phyloP scores from a whole-genome alignment of 495 filamentous ascomycete species.

The Neurospora intermedia region DNA sequence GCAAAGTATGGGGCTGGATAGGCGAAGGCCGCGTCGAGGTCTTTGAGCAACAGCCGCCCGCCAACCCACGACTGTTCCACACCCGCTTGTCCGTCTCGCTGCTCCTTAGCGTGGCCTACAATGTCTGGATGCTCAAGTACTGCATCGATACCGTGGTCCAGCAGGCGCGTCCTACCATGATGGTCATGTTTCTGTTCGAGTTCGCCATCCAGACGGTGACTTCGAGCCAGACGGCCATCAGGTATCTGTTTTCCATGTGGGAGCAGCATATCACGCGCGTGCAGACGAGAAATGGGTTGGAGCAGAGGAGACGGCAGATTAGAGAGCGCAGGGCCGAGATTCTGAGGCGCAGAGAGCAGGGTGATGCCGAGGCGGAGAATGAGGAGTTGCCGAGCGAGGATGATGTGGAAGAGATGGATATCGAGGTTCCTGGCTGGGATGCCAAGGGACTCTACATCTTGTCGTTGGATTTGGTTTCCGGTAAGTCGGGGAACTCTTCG shows the following conservation, averaged over 20 bases:
- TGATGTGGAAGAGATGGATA: conserved; percentile 82
- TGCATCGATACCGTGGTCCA: conserved; percentile 71
- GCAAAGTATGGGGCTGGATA: conserved; percentile 98
- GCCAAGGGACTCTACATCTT: conserved; percentile 91
- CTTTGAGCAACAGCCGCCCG: conserved; percentile 87
- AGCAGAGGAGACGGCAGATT: conserved; percentile 47
- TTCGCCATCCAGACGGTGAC: conserved; percentile 77
- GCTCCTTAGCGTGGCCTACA: conserved; percentile 62
- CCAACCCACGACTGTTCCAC: conserved; percentile 86
- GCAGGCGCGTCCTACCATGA: conserved; percentile 87
- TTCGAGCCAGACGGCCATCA: conserved; percentile 64
- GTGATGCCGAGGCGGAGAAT: conserved; percentile 28
- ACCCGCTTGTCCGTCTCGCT: conserved; percentile 69
- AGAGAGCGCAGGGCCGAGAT: conserved; percentile 52
- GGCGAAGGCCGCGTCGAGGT: conserved; percentile 89
- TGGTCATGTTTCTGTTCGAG: conserved; percentile 99
- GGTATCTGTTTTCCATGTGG: conserved; percentile 69
- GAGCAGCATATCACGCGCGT: conserved; percentile 64
- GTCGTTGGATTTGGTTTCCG: conserved; percentile 74
- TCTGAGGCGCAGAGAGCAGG: conserved; percentile 46
- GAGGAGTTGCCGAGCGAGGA: conserved; percentile 54
- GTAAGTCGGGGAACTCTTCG: conserved; percentile 29
- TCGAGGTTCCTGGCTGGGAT: conserved; percentile 94
- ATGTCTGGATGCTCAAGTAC: conserved; percentile 67
- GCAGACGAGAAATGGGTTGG: conserved; percentile 55